These are phyloP conservation scores for Leptographium lundbergii DNA, from an alignment of 2,329 filamentous ascomycete species.

Conservation along the genomic window DNA sequence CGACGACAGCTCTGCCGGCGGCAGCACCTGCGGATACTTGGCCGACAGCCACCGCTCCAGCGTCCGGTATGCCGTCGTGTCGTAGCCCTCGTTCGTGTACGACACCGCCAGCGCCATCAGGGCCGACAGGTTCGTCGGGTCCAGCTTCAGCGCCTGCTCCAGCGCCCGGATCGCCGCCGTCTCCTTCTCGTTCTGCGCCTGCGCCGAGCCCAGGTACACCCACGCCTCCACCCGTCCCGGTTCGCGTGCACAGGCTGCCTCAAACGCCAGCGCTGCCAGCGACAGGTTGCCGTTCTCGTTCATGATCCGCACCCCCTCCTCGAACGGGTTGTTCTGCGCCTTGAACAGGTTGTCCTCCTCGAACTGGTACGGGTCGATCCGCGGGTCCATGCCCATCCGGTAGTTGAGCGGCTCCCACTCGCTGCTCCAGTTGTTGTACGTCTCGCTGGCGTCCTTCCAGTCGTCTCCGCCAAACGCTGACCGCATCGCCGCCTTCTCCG, in stretches of 20 bases:
- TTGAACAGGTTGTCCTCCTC: slow-evolving; percentile 89
- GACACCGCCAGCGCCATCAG: slow-evolving; percentile 93
- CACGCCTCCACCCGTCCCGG: slow-evolving; percentile 82
- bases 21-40: slow-evolving; percentile 77
- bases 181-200: slow-evolving; percentile 98
- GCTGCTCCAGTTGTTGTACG: slow-evolving; percentile 25
- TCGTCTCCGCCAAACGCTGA: slow-evolving; percentile 60
- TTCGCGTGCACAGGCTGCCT: slow-evolving; percentile 86
- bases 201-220: slow-evolving; percentile 81
- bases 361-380: slow-evolving; percentile 83
- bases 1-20: slow-evolving; percentile 58
- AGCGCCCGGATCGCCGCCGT: slow-evolving; percentile 87
- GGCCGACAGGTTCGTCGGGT: slow-evolving; percentile 74
- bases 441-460: slow-evolving; percentile 22
- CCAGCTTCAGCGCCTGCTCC: slow-evolving; percentile 79
- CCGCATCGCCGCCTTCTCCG: slow-evolving; percentile 57
- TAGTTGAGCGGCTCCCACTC: slow-evolving; percentile 56
- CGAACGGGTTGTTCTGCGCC: slow-evolving; percentile 70
- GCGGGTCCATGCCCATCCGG: slow-evolving; percentile 55
- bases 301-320: slow-evolving; percentile 88
- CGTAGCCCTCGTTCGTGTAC: slow-evolving; percentile 98
- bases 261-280: slow-evolving; percentile 84
- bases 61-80: slow-evolving; percentile 90
- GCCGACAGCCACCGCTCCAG: slow-evolving; percentile 93
- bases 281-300: slow-evolving; percentile 88